Evolutionary conservation across 805 yeast genomes (phyloP), one percentile per base, ranked within the genome.

Genomic region (Jamesozyma gamospora): DNA sequence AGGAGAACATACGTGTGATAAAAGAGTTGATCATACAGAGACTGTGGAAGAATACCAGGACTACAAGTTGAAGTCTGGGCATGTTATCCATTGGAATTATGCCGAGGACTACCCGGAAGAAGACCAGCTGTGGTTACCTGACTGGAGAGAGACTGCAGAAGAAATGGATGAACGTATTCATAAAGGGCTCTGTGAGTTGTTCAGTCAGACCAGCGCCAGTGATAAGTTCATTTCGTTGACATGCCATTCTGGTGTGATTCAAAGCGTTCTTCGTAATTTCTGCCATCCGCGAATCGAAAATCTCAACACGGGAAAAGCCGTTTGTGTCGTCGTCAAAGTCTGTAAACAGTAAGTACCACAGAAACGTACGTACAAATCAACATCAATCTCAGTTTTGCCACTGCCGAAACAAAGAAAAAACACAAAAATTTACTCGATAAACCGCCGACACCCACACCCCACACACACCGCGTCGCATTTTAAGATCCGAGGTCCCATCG

Each of bases 221-320:
- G 52, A 57, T 32, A 50, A 44, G 34, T 48, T 66, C 15, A 55
- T 76, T 28, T 73, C 71, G 14, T 61, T 72, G 25, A 73, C 82
- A 2, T 72, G 79, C 16, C 82, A 77, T 50, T 75, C 78, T 2
- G 82, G 82, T 2, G 76, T 75, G 33, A 76, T 75, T 27, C 60
- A 72, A 40, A 65, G 75, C 21, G 56, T 71, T 4, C 58, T 77
- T 12, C 66, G 75, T 29, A 79, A 70, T 1, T 49, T 71, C 37
- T 64, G 68, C 4, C 83, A 78, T 52, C 65, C 82, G 41, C 62
- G 66, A n/a, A 71, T 76, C 49, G 66, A 75, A 18, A 69, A 49
- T 24, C 34, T 78, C 34, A 70, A 77, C 26, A 77, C 83, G 1
- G 82, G 83, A 7, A 79, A 80, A n/a, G 70, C 76, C 67, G 72